These are phyloP conservation scores for Suillus discolor DNA, from an alignment of 768 basidiomycete genomes.

Conservation along the genomic window DNA sequence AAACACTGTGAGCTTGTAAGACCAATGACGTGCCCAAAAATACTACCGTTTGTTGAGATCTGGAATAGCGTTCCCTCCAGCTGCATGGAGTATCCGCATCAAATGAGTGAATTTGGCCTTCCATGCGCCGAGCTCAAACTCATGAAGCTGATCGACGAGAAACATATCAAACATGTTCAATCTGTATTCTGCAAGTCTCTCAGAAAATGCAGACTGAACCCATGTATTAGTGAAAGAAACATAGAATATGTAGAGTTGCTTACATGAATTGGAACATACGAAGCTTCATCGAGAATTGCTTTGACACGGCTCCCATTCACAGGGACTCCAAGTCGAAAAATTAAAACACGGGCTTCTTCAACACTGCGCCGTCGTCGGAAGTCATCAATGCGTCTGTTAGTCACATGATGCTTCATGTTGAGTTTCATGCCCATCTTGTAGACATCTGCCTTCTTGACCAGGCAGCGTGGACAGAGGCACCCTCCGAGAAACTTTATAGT, in stretches of 20 bases:
- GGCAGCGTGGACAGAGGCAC: constrained; percentile 28
- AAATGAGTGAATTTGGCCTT: constrained; percentile 33
- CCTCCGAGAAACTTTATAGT: constrained; percentile 24
- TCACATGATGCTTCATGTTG: constrained; percentile 9
- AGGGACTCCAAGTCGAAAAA: constrained; percentile 9
- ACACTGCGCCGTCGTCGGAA: background rate
- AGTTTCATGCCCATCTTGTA: constrained; percentile 14
- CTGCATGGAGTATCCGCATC: constrained; percentile 2
- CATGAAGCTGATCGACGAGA: constrained; percentile 20
- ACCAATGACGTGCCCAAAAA: background rate
- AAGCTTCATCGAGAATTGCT: constrained; percentile 25
- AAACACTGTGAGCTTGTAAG: constrained; percentile 6
- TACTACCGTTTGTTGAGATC: constrained; percentile 5
- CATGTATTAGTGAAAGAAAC: background rate
- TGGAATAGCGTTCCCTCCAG: background rate
- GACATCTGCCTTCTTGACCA: constrained; percentile 5
- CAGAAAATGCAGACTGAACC: constrained; percentile 12
- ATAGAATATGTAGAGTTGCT: constrained; percentile 9
- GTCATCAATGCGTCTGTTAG: background rate
- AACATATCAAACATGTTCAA: constrained; percentile 19
- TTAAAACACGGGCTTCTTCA: constrained; percentile 5
- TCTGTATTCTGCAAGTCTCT: background rate
- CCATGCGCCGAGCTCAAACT: constrained; percentile 26
- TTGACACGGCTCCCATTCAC: constrained; percentile 32
- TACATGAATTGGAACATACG: constrained; percentile 35